Base-by-base conservation (phyloP, 2,329 filamentous ascomycete genomes). In the Aspergillus pseudoglaucus region DNA sequence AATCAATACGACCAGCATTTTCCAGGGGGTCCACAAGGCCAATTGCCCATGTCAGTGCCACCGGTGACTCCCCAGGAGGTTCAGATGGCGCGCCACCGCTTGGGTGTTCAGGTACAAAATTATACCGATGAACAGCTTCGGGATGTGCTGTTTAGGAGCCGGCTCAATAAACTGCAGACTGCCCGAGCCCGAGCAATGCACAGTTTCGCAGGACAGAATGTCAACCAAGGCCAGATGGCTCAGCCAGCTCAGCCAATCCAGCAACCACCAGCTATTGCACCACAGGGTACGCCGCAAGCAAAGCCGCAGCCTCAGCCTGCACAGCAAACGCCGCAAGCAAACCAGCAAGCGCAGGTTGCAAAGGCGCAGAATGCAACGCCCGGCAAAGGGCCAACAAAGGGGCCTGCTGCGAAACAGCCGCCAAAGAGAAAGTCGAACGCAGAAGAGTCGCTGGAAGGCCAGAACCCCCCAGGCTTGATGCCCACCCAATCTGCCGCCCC, bases 401-500 rank as follows among this genome's bases (percentile, higher is more conserved):
- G 50, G 10, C 37, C 64, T 41, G 38, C 60, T 44, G 45, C 57
- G 33, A 67, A 67, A 53, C 60, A 63, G 46, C 49, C 60, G n/a
- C 54, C 65, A 12, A 71, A 69, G 49, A 76, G 76, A 52, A 70
- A 75, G 50, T 58, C 69, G 3, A 67, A 59, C 47, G 67, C 64
- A 47, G 75, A 78, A 53, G 75, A 78, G 55, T 59, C 67, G n/a
- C 57, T 68, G 32, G 74, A 75, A 47, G 56, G 65, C 27, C 67
- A 67, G 41, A 65, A 70, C 50, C 67, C 67, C 6, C 12, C 37
- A 39, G 37, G 37, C 17, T 7, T 18, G 10, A 18, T 39, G 18
- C 67, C 68, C 47, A 37, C 55, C 2, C 60, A 67, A 39, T 56
- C 59, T 35, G 50, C 60, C 30, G 50, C 50, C 18, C 61, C 64